These are phyloP conservation scores for Cryoendolithus antarcticus DNA, from an alignment of 2,329 filamentous ascomycete species.

Conservation along the genomic window DNA sequence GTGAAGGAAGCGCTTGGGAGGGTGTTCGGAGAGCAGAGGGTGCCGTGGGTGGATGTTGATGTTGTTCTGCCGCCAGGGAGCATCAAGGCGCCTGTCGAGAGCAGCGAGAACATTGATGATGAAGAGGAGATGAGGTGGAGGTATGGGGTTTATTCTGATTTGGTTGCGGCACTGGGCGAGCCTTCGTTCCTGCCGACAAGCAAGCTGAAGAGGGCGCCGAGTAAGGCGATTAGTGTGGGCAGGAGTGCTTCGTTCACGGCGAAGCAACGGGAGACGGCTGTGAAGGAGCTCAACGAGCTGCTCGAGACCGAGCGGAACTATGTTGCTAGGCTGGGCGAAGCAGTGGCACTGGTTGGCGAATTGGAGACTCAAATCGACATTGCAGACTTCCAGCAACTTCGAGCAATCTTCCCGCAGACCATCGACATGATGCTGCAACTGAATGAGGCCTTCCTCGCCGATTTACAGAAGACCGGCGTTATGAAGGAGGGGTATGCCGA, in stretches of 20 bases:
- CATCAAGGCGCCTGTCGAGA: constrained; percentile 33
- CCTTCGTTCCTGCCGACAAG: constrained; percentile 79
- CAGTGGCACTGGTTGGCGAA: constrained; percentile 69
- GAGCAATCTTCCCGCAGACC: constrained; percentile 65
- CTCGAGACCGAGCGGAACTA: constrained; percentile 92
- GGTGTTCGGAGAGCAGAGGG: constrained; percentile 66
- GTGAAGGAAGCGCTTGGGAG: constrained; percentile 61
- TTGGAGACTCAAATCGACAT: constrained; percentile 70
- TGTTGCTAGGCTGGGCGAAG: constrained; percentile 53
- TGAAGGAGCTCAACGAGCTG: constrained; percentile 80
- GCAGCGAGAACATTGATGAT: constrained; percentile 16
- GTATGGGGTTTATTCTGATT: constrained; percentile 64
- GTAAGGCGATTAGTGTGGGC: constrained; percentile 69
- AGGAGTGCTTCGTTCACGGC: constrained; percentile 64
- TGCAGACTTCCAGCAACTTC: constrained; percentile 59
- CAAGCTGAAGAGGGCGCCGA: constrained; percentile 71
- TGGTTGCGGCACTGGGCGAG: constrained; percentile 71
- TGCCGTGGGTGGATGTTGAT: constrained; percentile 80
- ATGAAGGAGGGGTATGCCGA: constrained; percentile 53
- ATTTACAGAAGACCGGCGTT: constrained; percentile 63
- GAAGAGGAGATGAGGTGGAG: constrained; percentile 40
- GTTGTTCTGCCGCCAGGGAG: constrained; percentile 69
- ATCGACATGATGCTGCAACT: constrained; percentile 69
- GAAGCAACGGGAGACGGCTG: constrained; percentile 70
- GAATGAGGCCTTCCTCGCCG: constrained; percentile 68